Percentiles rank a stretch among this genome's conserved stretches.
Conservation (phyloP, 2,329 filamentous ascomycete genomes). For the Plenodomus lindquistii region DNA sequence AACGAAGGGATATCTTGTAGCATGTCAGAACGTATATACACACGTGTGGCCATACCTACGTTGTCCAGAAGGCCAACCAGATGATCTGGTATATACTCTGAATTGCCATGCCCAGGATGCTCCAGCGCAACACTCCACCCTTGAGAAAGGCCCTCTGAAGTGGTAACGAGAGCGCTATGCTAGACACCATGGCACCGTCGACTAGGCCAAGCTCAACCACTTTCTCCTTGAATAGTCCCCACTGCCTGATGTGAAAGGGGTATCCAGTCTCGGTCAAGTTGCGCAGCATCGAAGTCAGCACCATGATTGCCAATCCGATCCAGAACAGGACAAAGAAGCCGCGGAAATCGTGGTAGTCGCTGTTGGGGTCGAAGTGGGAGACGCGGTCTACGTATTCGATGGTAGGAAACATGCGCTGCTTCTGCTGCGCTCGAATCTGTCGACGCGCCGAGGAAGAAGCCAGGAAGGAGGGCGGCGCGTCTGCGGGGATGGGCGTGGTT, state of each 20-base stretch:
- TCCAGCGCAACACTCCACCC: constrained; percentile 69
- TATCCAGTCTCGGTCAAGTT: constrained; percentile 94
- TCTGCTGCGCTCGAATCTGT: constrained; percentile 78
- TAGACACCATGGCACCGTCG: constrained; percentile 83
- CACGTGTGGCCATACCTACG: constrained; percentile 45
- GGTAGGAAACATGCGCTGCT: constrained; percentile 85
- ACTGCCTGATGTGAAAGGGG: constrained; percentile 82
- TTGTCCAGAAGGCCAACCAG: constrained; percentile 84
- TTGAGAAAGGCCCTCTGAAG: constrained; percentile 71
- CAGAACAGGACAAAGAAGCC: constrained; percentile 99
- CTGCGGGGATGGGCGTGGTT: constrained; percentile 80
- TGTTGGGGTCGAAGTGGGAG: constrained; percentile 92
- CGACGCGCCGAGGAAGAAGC: constrained; percentile 84
- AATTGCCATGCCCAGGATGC: constrained; percentile 72
- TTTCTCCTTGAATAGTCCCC: constrained; percentile 85
- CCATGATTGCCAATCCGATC: constrained; percentile 96
- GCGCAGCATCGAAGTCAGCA: constrained; percentile 87
- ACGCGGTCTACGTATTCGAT: constrained; percentile 89
- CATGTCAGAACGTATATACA: constrained; percentile 3
- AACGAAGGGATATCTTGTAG: constrained; percentile 71
- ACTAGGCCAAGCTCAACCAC: constrained; percentile 83
- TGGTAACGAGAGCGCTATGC: constrained; percentile 71
- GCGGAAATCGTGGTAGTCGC: constrained; percentile 90
- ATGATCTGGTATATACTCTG: constrained; percentile 79
- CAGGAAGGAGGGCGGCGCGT: constrained; percentile 90